Base-by-base conservation (phyloP, 305 asterid species). In the Fraxinus xanthoxyloides region DNA sequence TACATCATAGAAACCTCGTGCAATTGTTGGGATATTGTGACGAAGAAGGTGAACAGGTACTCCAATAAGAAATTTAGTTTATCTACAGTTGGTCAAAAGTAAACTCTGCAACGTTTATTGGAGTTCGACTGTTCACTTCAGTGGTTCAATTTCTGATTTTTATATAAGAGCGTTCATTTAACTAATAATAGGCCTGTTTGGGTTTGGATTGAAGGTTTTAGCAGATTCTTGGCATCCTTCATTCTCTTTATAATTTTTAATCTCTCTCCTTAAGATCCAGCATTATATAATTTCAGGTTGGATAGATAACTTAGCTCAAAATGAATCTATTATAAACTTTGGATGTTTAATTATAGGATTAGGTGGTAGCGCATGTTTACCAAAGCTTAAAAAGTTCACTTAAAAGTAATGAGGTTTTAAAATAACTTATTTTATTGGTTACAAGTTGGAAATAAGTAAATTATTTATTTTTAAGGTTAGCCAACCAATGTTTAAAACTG, bases 11-110 rank as follows among this genome's bases (percentile, higher is more conserved):
- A 82, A 97, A 97, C 90, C 88, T 97, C 43, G 97, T 97, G 26
- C 90, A 98, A 51, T 88, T 97, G 91, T 26, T 90, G 69, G 99
- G 99, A 70, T 97, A 92, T 80, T 97, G 95, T 77, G 99, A 95
- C 26, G 98, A 95, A 86, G 96, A 97, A 86, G 98, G 92, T 23
- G 99, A 95, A 87, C 99, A 97, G 95, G 98, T 94, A 89, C 75
- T n/a, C 31, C 28, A 36, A 13, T 75, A 72, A 67, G 79, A 63
- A 31, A 23, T 83, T 54, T 43, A 56, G 34, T 76, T 67, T 15
- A 21, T 43, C 3, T 43, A n/a, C 32, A 63, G 36, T 8, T n/a
- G 3, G 13, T 63, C 12, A 26, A 65, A 26, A 65, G 73, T 26
- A 26, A 65, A 65, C 35, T 65, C 2, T 17, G 7, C 73, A 65